phyloP scores from a whole-genome alignment of 164 flowering plant genomes.

The Magnolia sinica region DNA sequence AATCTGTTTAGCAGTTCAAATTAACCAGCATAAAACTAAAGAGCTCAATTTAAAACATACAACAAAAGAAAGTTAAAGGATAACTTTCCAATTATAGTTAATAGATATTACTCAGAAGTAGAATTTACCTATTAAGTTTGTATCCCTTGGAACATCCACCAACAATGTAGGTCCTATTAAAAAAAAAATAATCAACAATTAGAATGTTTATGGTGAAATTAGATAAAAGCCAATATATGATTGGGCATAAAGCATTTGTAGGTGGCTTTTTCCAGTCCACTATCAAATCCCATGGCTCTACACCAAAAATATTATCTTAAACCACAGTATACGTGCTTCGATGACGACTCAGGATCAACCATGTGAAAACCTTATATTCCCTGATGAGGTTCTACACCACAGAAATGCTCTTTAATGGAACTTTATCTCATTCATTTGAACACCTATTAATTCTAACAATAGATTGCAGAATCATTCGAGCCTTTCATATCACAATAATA shows the following conservation, averaged over 20 bases:
- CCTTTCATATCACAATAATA: too few species aligned
- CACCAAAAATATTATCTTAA: too few species aligned
- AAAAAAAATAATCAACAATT: neutral
- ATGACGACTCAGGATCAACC: too few species aligned
- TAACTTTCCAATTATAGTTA: neutral
- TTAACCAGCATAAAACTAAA: neutral
- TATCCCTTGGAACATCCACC: slow-evolving; percentile 94
- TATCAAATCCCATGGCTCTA: too few species aligned
- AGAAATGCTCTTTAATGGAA: too few species aligned
- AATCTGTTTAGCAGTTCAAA: neutral
- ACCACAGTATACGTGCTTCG: too few species aligned
- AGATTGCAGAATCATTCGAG: too few species aligned
- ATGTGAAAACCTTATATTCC: too few species aligned
- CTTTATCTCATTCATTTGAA: too few species aligned
- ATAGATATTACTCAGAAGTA: neutral
- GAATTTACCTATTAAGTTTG: slow-evolving; percentile 71
- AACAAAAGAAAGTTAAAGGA: neutral
- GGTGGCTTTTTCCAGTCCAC: too few species aligned
- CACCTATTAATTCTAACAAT: too few species aligned
- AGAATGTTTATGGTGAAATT: neutral
- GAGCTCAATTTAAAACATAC: neutral
- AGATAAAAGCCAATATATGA: neutral
- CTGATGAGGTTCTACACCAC: too few species aligned
- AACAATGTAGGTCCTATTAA: slow-evolving; percentile 62
- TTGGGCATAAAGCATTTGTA: slow-evolving; percentile 7